Percentiles rank a stretch among this genome's conserved stretches.
These are phyloP conservation scores for Ogataea henricii DNA, from an alignment of 805 yeast genomes.

Conservation along the genomic window DNA sequence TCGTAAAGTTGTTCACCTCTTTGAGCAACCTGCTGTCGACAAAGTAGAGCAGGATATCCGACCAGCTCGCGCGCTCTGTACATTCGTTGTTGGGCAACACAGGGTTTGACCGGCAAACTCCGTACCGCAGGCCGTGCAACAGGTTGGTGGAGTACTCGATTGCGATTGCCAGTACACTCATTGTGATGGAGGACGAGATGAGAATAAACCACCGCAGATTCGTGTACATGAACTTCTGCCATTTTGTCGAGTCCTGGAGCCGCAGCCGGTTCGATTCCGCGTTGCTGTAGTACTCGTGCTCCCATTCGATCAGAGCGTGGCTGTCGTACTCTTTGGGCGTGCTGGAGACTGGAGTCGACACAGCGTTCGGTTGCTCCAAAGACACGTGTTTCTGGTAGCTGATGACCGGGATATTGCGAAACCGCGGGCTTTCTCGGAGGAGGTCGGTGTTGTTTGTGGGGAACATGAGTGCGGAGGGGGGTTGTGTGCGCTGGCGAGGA, in stretches of 20 bases:
- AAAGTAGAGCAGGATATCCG: constrained; percentile 40
- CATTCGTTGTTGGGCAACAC: constrained; percentile 37
- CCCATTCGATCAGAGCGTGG: constrained; percentile 55
- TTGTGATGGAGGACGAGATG: constrained; percentile 43
- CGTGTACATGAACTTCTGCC: constrained; percentile 18
- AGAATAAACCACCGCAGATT: constrained; percentile 51
- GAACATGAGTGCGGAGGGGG: not conserved
- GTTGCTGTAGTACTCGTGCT: constrained; percentile 39
- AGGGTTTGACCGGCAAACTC: constrained; percentile 44
- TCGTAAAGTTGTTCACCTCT: constrained; percentile 33
- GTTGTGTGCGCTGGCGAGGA: too few relatives aligned
- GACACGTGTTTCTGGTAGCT: constrained; percentile 9
- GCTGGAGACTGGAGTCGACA: not conserved
- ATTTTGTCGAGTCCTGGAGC: not conserved
- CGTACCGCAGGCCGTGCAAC: constrained; percentile 55
- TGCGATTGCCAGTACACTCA: constrained; percentile 51
- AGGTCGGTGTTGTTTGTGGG: not conserved
- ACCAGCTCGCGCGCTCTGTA: constrained; percentile 29
- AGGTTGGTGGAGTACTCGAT: constrained; percentile 52
- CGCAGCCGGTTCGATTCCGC: constrained; percentile 16
- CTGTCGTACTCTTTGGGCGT: constrained; percentile 36
- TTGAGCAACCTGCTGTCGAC: constrained; percentile 26
- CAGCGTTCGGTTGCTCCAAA: not conserved
- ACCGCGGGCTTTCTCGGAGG: constrained; percentile 13
- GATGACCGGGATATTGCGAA: constrained; percentile 20